phyloP scores from a whole-genome alignment of 495 filamentous ascomycete genomes.

The Tuber microsphaerosporum region DNA sequence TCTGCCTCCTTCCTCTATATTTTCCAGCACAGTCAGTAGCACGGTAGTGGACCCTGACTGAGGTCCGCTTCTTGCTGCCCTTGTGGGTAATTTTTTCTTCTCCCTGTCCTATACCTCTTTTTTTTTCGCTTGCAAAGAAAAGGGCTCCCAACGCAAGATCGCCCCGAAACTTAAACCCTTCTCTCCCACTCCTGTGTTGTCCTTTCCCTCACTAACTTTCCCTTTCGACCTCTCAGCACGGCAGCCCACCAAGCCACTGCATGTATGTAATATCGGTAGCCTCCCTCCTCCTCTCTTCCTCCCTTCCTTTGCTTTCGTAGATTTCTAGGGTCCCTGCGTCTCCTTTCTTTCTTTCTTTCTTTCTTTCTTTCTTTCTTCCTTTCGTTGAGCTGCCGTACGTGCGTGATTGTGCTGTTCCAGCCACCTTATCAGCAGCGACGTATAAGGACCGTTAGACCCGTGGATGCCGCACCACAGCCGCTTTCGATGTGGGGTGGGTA shows the following conservation, averaged over 20 bases:
- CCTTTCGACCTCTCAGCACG: neutral
- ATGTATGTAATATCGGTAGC: neutral
- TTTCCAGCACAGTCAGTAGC: neutral
- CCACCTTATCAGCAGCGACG: neutral
- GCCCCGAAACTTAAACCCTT: neutral
- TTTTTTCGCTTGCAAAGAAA: conserved; percentile 2
- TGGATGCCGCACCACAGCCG: neutral
- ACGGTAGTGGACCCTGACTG: neutral
- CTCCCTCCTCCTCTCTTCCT: neutral
- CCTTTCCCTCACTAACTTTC: neutral
- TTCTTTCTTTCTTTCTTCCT: neutral
- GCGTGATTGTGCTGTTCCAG: neutral
- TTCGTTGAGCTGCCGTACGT: neutral
- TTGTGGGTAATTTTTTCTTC: neutral
- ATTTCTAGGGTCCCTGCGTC: neutral
- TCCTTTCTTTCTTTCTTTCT: neutral
- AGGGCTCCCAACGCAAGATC: neutral
- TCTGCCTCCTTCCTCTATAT: neutral
- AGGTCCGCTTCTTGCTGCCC: neutral
- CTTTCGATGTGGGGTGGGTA: neutral
- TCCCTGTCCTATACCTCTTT: neutral
- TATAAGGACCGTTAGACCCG: neutral
- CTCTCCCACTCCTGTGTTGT: neutral
- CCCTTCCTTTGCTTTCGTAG: neutral
- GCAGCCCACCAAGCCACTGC: neutral